A percentile compares a stretch with the other conserved stretches of the same genome.
phyloP scores from a whole-genome alignment of 2,329 filamentous ascomycete species.

The Ceratocystis cacaofunesta region DNA sequence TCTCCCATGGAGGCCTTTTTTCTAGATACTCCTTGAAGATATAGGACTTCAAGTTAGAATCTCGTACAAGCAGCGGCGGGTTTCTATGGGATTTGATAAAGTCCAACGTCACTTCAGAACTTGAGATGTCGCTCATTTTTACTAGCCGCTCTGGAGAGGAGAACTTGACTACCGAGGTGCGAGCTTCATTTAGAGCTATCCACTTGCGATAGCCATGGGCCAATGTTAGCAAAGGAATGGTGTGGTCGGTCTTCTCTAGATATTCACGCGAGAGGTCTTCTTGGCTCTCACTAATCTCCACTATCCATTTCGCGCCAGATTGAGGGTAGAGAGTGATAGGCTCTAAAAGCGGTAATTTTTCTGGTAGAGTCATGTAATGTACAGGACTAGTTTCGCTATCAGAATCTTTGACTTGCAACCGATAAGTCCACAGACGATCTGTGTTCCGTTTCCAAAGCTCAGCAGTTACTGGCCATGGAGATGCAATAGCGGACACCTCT shows the following conservation, averaged over 20 bases:
- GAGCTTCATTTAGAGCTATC: not conserved
- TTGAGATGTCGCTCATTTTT: constrained; percentile 6
- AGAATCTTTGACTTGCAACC: constrained; percentile 26
- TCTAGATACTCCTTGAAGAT: constrained; percentile 29
- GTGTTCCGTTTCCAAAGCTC: constrained; percentile 26
- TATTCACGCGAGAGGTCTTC: constrained; percentile 4
- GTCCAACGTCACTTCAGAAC: not conserved
- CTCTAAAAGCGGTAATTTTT: constrained; percentile 26
- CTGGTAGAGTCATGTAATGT: constrained; percentile 32
- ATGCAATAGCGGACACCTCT: constrained; percentile 27
- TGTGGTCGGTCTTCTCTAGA: constrained; percentile 22
- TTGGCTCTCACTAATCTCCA: constrained; percentile 22
- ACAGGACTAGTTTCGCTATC: constrained; percentile 23
- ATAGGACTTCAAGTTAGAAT: constrained; percentile 24
- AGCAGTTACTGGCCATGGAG: constrained; percentile 34
- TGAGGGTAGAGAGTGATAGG: constrained; percentile 30
- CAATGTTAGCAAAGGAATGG: constrained; percentile 4
- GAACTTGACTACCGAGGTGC: constrained; percentile 2
- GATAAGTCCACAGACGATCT: constrained; percentile 20
- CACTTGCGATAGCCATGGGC: constrained; percentile 10
- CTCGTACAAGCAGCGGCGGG: constrained; percentile 19
- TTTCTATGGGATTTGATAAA: constrained; percentile 21
- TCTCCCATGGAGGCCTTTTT: constrained; percentile 29
- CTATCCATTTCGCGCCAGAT: constrained; percentile 24
- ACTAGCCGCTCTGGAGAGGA: not conserved